Conservation (phyloP, 148 eudicot species). For the Nyssa sinensis region DNA sequence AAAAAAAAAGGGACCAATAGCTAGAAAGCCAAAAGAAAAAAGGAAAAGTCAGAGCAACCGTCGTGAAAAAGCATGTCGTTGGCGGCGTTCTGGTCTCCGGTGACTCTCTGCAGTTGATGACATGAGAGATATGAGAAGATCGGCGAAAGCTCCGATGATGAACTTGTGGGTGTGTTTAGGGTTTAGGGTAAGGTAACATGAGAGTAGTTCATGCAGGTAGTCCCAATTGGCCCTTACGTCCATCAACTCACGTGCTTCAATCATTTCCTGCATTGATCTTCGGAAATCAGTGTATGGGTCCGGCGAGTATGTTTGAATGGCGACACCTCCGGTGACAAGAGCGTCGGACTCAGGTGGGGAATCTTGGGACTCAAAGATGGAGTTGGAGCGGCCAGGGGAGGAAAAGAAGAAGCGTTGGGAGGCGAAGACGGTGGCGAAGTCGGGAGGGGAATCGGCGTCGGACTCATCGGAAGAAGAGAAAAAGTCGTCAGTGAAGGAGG, state of each 20-base stretch:
- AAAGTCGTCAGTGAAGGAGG: conserved; percentile 17
- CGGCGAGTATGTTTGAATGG: conserved; percentile 57
- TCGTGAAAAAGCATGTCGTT: not conserved
- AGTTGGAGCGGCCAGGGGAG: conserved; percentile 70
- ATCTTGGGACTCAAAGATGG: conserved; percentile 41
- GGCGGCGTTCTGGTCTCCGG: conserved; percentile 10
- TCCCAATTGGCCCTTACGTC: conserved; percentile 44
- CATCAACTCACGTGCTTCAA: conserved; percentile 43
- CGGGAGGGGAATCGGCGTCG: conserved; percentile 24
- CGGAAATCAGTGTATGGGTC: conserved; percentile 62
- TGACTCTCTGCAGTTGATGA: conserved; percentile 11
- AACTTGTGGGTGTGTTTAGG: conserved; percentile 61
- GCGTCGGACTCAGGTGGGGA: not conserved
- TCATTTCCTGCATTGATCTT: conserved; percentile 74
- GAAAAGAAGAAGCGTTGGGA: conserved; percentile 70
- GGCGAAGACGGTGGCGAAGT: conserved; percentile 40
- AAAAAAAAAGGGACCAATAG: not conserved
- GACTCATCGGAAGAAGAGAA: conserved; percentile 13
- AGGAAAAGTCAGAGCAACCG: not conserved
- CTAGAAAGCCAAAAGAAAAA: not conserved
- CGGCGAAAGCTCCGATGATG: conserved; percentile 60
- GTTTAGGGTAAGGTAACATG: conserved; percentile 56
- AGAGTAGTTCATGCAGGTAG: conserved; percentile 54
- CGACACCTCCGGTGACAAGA: conserved; percentile 38
- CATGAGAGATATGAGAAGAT: conserved; percentile 40